phyloP scores from a whole-genome alignment of 2,329 filamentous ascomycete species.

The Xylariales sp. region DNA sequence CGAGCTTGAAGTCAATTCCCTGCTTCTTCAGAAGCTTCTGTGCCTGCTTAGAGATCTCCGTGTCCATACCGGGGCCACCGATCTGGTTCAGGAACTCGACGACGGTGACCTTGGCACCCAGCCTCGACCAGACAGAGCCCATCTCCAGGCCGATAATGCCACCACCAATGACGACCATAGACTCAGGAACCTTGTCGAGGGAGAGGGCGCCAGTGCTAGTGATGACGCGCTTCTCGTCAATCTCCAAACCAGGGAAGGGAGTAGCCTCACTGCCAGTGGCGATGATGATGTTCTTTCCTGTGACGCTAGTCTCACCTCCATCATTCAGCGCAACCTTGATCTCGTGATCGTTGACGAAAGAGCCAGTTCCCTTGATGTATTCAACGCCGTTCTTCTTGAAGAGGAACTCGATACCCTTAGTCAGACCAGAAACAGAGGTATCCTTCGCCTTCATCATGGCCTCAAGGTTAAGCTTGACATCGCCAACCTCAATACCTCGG shows the following conservation, averaged over 20 bases:
- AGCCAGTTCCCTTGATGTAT: conserved; percentile 90
- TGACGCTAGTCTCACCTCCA: conserved; percentile 81
- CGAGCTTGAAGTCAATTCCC: conserved; percentile 96
- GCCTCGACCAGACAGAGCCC: conserved; percentile 93
- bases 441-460: conserved; percentile 99
- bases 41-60: conserved; percentile 82
- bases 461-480: conserved; percentile 91
- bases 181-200: conserved; percentile 87
- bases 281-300: conserved; percentile 96
- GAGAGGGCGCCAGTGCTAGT: conserved; percentile 94
- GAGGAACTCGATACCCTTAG: conserved; percentile 96
- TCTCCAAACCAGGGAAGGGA: conserved; percentile 90
- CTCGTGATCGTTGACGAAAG: conserved; percentile 85
- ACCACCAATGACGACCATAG: conserved; percentile 94
- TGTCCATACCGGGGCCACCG: conserved; percentile 95
- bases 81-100: conserved; percentile 97
- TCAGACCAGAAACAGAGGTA: conserved; percentile 78
- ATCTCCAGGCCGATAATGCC: conserved; percentile 99
- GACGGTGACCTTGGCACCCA: conserved; percentile 92
- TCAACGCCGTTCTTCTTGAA: conserved; percentile 99
- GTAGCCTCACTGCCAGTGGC: conserved; percentile 94
- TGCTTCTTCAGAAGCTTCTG: conserved; percentile 96
- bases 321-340: conserved; percentile 87
- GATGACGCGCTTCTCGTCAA: conserved; percentile 96
- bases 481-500: conserved; percentile 94